Conservation (phyloP, 371 early-diverging fungal species). For the Rhizopus arrhizus region DNA sequence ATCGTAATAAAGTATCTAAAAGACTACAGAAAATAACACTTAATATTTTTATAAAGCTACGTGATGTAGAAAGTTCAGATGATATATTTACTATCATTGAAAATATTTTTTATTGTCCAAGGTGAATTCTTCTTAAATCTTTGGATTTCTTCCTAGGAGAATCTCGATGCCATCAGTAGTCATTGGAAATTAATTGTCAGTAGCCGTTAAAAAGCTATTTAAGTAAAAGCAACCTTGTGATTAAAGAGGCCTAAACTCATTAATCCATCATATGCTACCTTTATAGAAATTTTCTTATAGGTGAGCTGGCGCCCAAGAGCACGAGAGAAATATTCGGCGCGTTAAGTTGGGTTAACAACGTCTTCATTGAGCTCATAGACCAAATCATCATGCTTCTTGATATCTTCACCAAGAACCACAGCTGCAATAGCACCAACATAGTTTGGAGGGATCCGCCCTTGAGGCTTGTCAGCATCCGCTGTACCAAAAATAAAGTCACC, state of each 20-base stretch:
- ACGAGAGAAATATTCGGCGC: slow-evolving; percentile 12
- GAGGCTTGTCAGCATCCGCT: neutral
- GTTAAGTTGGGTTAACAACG: slow-evolving; percentile 4
- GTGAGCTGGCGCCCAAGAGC: slow-evolving; percentile 19
- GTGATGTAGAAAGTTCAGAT: no score
- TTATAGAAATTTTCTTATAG: slow-evolving; percentile 7
- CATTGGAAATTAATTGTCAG: neutral
- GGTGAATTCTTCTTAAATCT: slow-evolving; percentile 7
- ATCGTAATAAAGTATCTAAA: no score
- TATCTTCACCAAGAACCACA: slow-evolving; percentile 18
- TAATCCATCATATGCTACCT: slow-evolving; percentile 13
- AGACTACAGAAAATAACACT: no score
- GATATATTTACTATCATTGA: no score
- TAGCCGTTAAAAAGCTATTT: neutral
- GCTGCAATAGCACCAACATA: slow-evolving; percentile 35
- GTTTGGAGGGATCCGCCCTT: slow-evolving; percentile 24
- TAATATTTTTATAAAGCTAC: no score
- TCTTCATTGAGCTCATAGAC: slow-evolving; percentile 22
- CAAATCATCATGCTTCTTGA: slow-evolving; percentile 25
- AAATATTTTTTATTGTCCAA: neutral
- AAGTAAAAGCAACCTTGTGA: slow-evolving; percentile 10
- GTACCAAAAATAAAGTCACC: slow-evolving; percentile 11
- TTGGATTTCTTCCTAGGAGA: slow-evolving; percentile 19
- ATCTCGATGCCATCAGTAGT: slow-evolving; percentile 1
- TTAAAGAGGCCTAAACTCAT: slow-evolving; percentile 6